Conservation (phyloP, 1,284 basidiomycete species). For the Ceratobasidium sp. region DNA sequence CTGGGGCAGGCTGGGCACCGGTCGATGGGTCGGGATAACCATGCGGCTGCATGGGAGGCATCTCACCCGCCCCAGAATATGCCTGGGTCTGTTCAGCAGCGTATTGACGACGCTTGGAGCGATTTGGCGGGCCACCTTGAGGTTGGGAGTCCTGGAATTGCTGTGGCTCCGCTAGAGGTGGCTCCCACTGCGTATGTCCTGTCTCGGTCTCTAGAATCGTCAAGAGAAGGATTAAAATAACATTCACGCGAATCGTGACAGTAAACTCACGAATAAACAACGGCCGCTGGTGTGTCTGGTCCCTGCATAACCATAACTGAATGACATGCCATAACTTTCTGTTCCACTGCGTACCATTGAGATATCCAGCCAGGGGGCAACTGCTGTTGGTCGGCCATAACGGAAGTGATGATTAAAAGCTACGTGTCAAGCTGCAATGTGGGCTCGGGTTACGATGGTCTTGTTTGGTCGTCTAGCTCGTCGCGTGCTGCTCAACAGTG, state of each 20-base stretch:
- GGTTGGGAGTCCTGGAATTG: conserved; percentile 45
- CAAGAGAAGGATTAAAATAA: conserved; percentile 35
- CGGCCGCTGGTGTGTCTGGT: conserved; percentile 78
- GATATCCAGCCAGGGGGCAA: conserved; percentile 89
- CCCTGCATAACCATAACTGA: conserved; percentile 60
- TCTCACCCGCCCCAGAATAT: conserved; percentile 66
- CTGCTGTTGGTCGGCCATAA: conserved; percentile 47
- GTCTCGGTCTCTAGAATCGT: conserved; percentile 58
- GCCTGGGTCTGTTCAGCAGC: conserved; percentile 88
- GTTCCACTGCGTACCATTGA: conserved; percentile 67
- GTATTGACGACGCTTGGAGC: conserved; percentile 83
- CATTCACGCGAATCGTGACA: no score
- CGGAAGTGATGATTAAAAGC: background rate
- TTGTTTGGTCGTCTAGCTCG: background rate
- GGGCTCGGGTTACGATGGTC: background rate
- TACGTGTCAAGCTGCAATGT: conserved; percentile 30
- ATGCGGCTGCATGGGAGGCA: conserved; percentile 45
- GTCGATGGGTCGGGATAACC: conserved; percentile 29
- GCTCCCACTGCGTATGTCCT: conserved; percentile 72
- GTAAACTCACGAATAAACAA: conserved; percentile 86
- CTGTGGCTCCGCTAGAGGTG: conserved; percentile 50
- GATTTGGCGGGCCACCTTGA: conserved; percentile 45
- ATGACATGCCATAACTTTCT: background rate
- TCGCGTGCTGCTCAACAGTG: background rate
- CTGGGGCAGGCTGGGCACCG: conserved; percentile 43